Conservation (phyloP, 345 rosid species). For the Rhizophora apiculata region DNA sequence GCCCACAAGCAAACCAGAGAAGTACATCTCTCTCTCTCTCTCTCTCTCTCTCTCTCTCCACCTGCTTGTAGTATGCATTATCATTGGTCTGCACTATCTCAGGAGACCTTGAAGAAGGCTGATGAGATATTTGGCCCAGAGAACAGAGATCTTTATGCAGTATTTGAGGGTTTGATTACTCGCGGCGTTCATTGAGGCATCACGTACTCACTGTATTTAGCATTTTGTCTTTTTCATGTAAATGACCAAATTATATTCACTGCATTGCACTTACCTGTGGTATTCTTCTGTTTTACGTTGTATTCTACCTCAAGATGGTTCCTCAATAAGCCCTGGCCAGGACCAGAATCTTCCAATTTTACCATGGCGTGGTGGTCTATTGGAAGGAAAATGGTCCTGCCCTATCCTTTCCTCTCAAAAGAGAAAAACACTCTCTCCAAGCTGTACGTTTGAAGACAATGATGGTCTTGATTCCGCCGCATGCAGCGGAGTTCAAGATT, state of each 20-base stretch:
- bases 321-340: neutral
- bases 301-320: neutral
- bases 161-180: slow-evolving; percentile 79
- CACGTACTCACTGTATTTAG: neutral
- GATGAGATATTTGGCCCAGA: slow-evolving; percentile 81
- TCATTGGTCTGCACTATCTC: slow-evolving; percentile 9
- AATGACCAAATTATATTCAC: neutral
- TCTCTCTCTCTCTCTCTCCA: neutral
- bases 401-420: too few species aligned
- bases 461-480: too few species aligned
- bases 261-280: neutral
- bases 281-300: neutral
- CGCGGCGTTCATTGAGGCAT: slow-evolving; percentile 51
- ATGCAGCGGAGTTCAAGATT: too few species aligned
- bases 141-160: slow-evolving; percentile 69
- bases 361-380: neutral
- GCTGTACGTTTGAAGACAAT: too few species aligned
- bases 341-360: neutral
- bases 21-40: slow-evolving; percentile 29
- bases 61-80: neutral
- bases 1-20: slow-evolving; percentile 89
- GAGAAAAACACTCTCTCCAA: too few species aligned
- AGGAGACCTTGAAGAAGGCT: slow-evolving; percentile 86
- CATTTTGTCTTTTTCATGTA: slow-evolving; percentile 21
- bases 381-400: too few species aligned